A percentile compares a stretch with the other conserved stretches of the same genome.
Evolutionary conservation across 2,329 filamentous ascomycete species (phyloP).

Genomic region (Microcyclospora tardicrescens): DNA sequence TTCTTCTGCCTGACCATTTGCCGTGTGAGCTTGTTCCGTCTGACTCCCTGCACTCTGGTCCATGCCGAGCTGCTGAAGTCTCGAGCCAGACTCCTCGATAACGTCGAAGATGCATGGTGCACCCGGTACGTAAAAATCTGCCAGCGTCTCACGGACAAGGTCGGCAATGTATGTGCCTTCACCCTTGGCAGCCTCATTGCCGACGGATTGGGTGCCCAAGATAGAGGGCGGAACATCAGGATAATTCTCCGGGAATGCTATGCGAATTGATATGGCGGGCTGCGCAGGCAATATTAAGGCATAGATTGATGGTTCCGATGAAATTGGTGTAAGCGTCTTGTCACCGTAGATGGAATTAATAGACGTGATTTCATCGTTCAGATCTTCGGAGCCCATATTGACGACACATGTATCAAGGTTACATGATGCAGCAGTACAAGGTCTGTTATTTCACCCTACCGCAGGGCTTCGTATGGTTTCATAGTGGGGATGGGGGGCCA

Average conservation of each 20-base stretch:
- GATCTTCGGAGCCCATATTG: conserved; percentile 22
- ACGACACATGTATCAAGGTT: no score
- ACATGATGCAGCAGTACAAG: no score
- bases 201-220: conserved; percentile 66
- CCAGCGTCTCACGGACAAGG: conserved; percentile 54
- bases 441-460: no score
- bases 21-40: conserved; percentile 19
- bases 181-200: conserved; percentile 51
- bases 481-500: no score
- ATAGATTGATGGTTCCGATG: conserved; percentile 28
- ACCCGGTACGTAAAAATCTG: conserved; percentile 55
- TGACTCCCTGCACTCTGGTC: conserved; percentile 12
- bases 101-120: conserved; percentile 82
- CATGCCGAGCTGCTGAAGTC: conserved; percentile 22
- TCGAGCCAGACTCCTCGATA: conserved; percentile 46
- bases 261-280: conserved; percentile 38
- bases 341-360: conserved; percentile 76
- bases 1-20: conserved; percentile 15
- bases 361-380: conserved; percentile 63
- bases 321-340: conserved; percentile 39
- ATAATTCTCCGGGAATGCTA: conserved; percentile 62
- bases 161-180: conserved; percentile 59
- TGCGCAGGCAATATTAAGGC: conserved; percentile 55
- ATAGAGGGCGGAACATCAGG: conserved; percentile 61
- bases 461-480: no score